phyloP scores from a whole-genome alignment of 1,284 basidiomycete species.

The Sanghuangporus baumii region DNA sequence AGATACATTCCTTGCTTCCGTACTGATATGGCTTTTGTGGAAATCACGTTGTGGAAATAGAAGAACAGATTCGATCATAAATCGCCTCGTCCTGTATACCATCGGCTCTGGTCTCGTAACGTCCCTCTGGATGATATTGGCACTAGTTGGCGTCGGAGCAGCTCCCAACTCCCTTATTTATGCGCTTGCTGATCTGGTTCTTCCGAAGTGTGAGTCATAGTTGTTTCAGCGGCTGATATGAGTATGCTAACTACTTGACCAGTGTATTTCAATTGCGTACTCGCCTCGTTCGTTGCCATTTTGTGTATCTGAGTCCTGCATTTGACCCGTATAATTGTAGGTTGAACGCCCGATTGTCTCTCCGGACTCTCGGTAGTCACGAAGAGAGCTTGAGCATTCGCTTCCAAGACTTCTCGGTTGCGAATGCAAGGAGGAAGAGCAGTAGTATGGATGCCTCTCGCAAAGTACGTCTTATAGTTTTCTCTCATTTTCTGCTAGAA shows the following conservation, averaged over 20 bases:
- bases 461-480: neutral
- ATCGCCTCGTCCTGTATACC: neutral
- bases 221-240: neutral
- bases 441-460: neutral
- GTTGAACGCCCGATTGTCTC: neutral
- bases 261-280: neutral
- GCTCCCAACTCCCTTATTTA: neutral
- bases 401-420: neutral
- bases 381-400: neutral
- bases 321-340: neutral
- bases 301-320: neutral
- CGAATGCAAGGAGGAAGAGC: neutral
- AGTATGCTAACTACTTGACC: no score
- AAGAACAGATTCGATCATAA: constrained; percentile 7
- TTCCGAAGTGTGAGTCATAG: neutral
- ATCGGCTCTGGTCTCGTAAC: constrained; percentile 1
- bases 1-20: neutral
- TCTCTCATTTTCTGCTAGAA: neutral
- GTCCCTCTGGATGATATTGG: neutral
- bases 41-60: neutral
- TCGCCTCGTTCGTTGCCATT: neutral
- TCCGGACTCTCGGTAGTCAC: neutral
- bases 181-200: neutral
- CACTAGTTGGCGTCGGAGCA: neutral
- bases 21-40: neutral